Evolutionary conservation across 306 rosid genomes (phyloP), one percentile per base, ranked within the genome.

Genomic region (Phaseolus lunatus): DNA sequence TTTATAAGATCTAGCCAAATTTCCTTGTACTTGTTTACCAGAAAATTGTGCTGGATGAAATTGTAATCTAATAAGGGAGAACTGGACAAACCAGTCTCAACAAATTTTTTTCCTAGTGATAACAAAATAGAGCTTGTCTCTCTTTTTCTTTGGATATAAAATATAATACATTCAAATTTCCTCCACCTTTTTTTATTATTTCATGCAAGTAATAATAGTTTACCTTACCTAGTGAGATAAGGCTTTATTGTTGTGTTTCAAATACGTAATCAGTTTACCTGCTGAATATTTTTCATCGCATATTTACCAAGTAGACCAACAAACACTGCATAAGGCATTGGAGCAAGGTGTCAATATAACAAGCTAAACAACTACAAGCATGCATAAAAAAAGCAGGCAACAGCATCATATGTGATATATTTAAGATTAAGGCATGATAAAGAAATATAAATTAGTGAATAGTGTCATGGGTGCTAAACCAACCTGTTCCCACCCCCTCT

Each of bases 251-350:
- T n/a, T 7, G 56, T 81, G 23, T 67, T 67, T 44, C 56, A 48
- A 10, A 74, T 47, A 67, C 3, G 64, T 18, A 39, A 53, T 65
- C 5, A 35, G 15, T 54, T 77, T 74, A 84, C 87, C 87, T 84
- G 84, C 72, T 84, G 72, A 35, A 72, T 43, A 59, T 80, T 72
- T 80, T 76, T 84, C 59, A 76, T 76, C 57, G 57, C 62, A 71
- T 71, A 77, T 80, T 77, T 84, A 22, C 80, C 87, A 47, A 85
- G 53, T 64, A 83, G 52, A 9, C 81, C 84, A 77, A 80, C 78
- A 53, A 85, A 5, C 33, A 82, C 89, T 87, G 83, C 82, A 70
- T 37, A 33, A 81, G 47, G 43, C 12, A 62, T n/a, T n/a, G 20
- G 63, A 58, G 52, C 39, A 64, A 80, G 45, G 1, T 59, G 48